Evolutionary conservation across 768 basidiomycete genomes (phyloP), one percentile per base, ranked within the genome.

Genomic region (Kondoa subrosea): DNA sequence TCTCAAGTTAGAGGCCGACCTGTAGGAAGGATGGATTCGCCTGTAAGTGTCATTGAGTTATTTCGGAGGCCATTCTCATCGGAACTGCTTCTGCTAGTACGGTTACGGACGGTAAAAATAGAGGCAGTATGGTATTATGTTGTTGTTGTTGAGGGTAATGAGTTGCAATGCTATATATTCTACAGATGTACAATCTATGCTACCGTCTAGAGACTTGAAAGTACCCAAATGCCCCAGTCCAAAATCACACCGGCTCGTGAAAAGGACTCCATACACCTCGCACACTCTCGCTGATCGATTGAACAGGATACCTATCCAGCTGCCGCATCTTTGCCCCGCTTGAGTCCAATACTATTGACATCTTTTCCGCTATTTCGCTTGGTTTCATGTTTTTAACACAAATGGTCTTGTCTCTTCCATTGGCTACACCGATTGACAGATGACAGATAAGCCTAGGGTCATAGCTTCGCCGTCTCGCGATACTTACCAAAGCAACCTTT

Each of bases 221-320:
- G 58, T 27, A 4, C 58, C 29, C 29, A 14, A 31, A 25, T 26
- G 4, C 58, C 58, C n/a, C 25, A n/a, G n/a, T n/a, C n/a, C n/a
- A n/a, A n/a, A n/a, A n/a, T 25, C 30, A 25, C 8, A n/a, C n/a
- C n/a, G 3, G 61, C 34, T 73, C 87, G 73, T 92, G 90, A 70
- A 91, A 78, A 25, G 89, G 88, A 75, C 86, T 87, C 89, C 89
- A 91, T 71, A 91, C 88, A 65, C 90, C 90, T 76, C 90, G 84
- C 12, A 87, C 81, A 21, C 88, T 82, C 78, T 88, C 87, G 63
- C 86, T 85, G 31, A 82, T 83, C 74, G 87, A 88, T 80, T 88
- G 84, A 31, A 93, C 86, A 21, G 82, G 80, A 68, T 83, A 77
- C 60, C 80, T 82, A 76, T 90, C 89, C 74, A 91, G 78, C 16